Conservation (phyloP, 208 protist genomes). For the Trypanosoma lewisi region DNA sequence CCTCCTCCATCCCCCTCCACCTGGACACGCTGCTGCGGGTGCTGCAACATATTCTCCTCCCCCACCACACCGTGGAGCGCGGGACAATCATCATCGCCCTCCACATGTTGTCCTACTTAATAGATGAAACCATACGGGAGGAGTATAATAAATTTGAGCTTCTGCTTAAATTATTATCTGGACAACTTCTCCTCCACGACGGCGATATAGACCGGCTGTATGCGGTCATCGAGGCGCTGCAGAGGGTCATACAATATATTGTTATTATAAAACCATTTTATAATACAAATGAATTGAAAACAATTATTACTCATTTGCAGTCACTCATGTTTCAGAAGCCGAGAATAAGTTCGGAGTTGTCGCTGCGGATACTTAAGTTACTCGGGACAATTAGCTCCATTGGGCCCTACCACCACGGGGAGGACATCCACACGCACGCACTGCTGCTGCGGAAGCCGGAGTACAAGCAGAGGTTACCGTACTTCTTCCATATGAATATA, state of each 20-base stretch:
- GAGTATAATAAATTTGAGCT: conserved; percentile 59
- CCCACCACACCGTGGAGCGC: conserved; percentile 28
- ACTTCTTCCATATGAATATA: conserved; percentile 1
- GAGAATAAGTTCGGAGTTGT: conserved; percentile 57
- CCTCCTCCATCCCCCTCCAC: conserved; percentile 43
- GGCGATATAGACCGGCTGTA: conserved; percentile 55
- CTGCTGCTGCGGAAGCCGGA: conserved; percentile 10
- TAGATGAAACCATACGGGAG: conserved; percentile 62
- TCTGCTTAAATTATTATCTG: conserved; percentile 58
- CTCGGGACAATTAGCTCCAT: conserved; percentile 80
- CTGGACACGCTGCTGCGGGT: conserved; percentile 37
- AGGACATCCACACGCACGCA: conserved; percentile 12
- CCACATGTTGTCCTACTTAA: conserved; percentile 59
- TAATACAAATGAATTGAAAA: conserved; percentile 28
- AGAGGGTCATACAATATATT: conserved; percentile 63
- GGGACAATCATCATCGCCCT: conserved; percentile 57
- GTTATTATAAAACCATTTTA: conserved; percentile 26
- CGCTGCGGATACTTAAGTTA: conserved; percentile 67
- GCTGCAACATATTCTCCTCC: conserved; percentile 39
- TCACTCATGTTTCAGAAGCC: conserved; percentile 77
- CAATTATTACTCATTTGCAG: conserved; percentile 52
- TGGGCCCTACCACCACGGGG: conserved; percentile 34
- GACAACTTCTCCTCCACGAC: conserved; percentile 57
- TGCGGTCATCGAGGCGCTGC: conserved; percentile 50
- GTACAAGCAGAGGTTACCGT: conserved; percentile 5